Evolutionary conservation across 139 green algal genomes (phyloP), one percentile per base, ranked within the genome.

Genomic region (Nannochloris sp.): DNA sequence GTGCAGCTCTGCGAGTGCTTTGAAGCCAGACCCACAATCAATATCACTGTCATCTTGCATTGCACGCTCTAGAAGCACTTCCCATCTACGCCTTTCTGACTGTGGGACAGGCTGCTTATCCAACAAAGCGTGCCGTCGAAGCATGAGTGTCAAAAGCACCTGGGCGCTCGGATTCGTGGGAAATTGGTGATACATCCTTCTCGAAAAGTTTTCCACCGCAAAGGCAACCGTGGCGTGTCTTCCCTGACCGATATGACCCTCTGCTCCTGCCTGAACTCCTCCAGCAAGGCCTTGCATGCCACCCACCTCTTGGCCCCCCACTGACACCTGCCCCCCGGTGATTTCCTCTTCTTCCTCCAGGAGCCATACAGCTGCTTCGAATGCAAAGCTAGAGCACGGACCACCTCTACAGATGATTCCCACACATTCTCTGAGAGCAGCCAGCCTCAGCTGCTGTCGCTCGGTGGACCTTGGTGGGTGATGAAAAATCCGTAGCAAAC

Each of bases 281-380:
- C 82, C 78, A 43, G 78, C 71, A 13, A 84, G 50, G 25, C 46
- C 72, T 14, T 71, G 50, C 1, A 51, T 60, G 43, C 62, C 69
- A n/a, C 75, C 77, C 33, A 87, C 78, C 23, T 83, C 66, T 61
- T 75, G 71, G 20, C 76, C 82, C 14, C 65, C 70, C 4, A 76
- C 50, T 20, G 63, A 58, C 28, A 71, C 44, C 13, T 64, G 49
- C 14, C 69, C 72, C 30, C 79, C 79, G n/a, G 67, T 75, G 30
- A 85, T 73, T 70, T 86, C 80, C 59, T 86, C 80, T 51, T 81
- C 71, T 63, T 84, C 80, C 40, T 85, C 80, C 55, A 92, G 64
- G 65, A 93, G 78, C 59, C 81, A 82, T 50, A 93, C 78, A 5
- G 86, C 82, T 0, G 84, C 79, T 49, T 90, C 83, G 65, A 78